These are phyloP conservation scores for Candida sp. DNA, from an alignment of 1,139 yeast genomes.

Conservation along the genomic window DNA sequence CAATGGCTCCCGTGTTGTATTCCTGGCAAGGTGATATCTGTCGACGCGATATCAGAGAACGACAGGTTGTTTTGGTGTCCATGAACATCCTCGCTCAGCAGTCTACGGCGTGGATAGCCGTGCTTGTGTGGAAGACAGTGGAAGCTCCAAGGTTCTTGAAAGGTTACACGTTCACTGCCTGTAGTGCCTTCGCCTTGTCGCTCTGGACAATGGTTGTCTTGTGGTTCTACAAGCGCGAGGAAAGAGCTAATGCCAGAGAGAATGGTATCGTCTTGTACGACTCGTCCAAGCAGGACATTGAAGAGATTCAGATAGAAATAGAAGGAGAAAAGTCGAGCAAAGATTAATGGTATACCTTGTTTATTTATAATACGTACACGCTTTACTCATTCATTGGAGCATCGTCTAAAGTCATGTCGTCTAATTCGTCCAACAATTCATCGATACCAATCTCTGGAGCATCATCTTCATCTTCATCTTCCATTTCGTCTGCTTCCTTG, in stretches of 20 bases:
- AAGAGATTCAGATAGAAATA: background rate
- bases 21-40: slow-evolving; percentile 52
- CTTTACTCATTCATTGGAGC: slow-evolving; percentile 26
- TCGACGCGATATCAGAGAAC: slow-evolving; percentile 39
- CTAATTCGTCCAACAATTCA: slow-evolving; percentile 89
- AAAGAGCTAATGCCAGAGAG: too few species aligned
- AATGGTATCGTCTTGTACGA: too few species aligned
- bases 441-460: slow-evolving; percentile 81
- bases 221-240: too few species aligned
- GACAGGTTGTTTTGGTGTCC: slow-evolving; percentile 47
- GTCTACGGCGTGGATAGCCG: slow-evolving; percentile 48
- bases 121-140: slow-evolving; percentile 52
- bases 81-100: slow-evolving; percentile 30
- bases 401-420: slow-evolving; percentile 84
- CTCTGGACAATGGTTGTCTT: too few species aligned
- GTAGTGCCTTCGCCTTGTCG: slow-evolving; percentile 33
- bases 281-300: background rate
- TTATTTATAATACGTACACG: background rate
- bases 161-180: slow-evolving; percentile 53
- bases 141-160: slow-evolving; percentile 44
- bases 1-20: slow-evolving; percentile 52
- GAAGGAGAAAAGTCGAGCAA: background rate
- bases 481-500: slow-evolving; percentile 44
- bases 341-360: too few species aligned
- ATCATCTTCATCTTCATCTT: slow-evolving; percentile 64